These are phyloP conservation scores for Cyclotella choctawhatcheeana DNA, from an alignment of 108 stramenopile species.

Conservation along the genomic window DNA sequence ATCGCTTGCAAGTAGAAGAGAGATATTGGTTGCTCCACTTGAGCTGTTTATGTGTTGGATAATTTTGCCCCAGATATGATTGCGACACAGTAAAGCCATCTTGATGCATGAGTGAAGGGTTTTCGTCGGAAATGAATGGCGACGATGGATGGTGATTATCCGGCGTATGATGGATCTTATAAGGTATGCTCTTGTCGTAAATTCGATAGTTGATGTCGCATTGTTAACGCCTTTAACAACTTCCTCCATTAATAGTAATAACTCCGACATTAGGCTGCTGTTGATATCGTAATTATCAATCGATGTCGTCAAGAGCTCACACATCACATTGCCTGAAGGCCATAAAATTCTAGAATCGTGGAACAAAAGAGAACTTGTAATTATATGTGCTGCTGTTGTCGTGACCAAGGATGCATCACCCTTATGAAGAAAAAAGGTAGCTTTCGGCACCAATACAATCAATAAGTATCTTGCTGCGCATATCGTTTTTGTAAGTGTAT, in stretches of 20 bases:
- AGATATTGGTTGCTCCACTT: neutral
- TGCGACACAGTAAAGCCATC: constrained; percentile 6
- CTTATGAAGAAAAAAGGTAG: constrained; percentile 5
- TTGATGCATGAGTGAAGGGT: constrained; percentile 22
- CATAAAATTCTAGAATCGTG: constrained; percentile 2
- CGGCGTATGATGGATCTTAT: constrained; percentile 33
- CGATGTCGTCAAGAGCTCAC: constrained; percentile 33
- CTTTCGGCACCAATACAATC: constrained; percentile 13
- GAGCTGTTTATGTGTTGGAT: constrained; percentile 14
- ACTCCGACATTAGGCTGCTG: neutral
- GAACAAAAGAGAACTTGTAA: constrained; percentile 6
- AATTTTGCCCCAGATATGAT: constrained; percentile 16
- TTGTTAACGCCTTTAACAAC: neutral
- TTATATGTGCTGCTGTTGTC: constrained; percentile 16
- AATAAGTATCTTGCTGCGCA: neutral
- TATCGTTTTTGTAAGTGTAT: constrained; percentile 17
- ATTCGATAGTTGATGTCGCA: neutral
- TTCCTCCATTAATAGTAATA: constrained; percentile 8
- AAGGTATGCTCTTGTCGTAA: constrained; percentile 16
- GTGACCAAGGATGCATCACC: constrained; percentile 14
- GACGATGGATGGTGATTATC: constrained; percentile 34
- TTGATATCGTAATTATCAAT: constrained; percentile 43
- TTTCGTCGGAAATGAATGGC: constrained; percentile 22
- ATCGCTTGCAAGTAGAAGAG: constrained; percentile 38
- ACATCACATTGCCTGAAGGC: constrained; percentile 24